Percentiles rank a stretch among this genome's conserved stretches.
phyloP scores from a whole-genome alignment of 208 protist genomes.

The Trichomonas vaginalis region DNA sequence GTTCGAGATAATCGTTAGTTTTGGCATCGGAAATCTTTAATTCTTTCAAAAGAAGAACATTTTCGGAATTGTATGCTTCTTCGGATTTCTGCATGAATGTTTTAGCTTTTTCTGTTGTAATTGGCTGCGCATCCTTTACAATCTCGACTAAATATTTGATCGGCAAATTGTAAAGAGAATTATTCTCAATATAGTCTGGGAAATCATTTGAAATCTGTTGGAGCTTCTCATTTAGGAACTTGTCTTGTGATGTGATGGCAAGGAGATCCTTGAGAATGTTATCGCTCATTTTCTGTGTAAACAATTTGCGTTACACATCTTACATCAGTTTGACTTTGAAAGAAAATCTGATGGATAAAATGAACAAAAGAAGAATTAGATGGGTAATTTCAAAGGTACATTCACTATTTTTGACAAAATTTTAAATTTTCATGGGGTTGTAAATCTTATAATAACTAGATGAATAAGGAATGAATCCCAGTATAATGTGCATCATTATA shows the following conservation, averaged over 20 bases:
- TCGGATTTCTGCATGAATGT: not conserved
- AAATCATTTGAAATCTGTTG: not conserved
- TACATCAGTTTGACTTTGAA: not conserved
- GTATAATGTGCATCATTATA: too few species aligned
- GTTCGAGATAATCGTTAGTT: not conserved
- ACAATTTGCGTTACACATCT: not conserved
- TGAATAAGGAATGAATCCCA: too few species aligned
- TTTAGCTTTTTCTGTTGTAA: not conserved
- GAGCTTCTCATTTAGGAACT: not conserved
- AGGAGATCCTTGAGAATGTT: not conserved
- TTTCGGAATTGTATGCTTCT: not conserved
- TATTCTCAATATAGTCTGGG: not conserved
- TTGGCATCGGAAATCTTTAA: not conserved
- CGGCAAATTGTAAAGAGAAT: not conserved
- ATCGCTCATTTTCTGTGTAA: not conserved
- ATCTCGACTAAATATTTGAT: not conserved
- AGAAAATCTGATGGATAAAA: too few species aligned
- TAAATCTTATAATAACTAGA: too few species aligned
- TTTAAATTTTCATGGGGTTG: too few species aligned
- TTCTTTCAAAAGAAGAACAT: not conserved
- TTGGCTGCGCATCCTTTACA: not conserved
- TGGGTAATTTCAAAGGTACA: too few species aligned
- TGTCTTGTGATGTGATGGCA: not conserved
- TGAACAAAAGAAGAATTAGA: too few species aligned
- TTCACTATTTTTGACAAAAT: too few species aligned